Evolutionary conservation across 2,329 filamentous ascomycete species (phyloP).

Genomic region (Furcasterigmium sp.): DNA sequence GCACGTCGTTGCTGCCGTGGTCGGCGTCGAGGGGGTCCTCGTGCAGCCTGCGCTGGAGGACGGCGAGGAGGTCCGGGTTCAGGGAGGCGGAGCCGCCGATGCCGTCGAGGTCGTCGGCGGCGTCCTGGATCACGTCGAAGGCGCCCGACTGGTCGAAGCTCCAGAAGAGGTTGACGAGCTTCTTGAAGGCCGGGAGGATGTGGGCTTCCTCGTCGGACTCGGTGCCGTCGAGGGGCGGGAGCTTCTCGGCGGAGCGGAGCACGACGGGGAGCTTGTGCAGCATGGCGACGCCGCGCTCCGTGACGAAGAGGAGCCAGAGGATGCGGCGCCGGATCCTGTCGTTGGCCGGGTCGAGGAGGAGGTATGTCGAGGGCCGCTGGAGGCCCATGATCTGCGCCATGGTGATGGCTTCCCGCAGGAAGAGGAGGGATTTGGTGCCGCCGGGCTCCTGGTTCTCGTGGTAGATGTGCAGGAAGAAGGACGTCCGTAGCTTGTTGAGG

Average conservation of each 20-base stretch:
- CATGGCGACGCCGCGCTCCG: constrained; percentile 43
- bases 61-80: constrained; percentile 24
- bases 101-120: constrained; percentile 23
- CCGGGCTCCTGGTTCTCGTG: constrained; percentile 43
- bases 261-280: constrained; percentile 43
- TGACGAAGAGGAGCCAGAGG: constrained; percentile 31
- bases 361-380: constrained; percentile 36
- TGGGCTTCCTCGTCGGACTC: constrained; percentile 29
- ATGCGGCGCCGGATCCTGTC: constrained; percentile 37
- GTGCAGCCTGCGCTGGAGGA: constrained; percentile 35
- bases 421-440: constrained; percentile 39
- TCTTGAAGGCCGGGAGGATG: constrained; percentile 42
- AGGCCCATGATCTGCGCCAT: constrained; percentile 43
- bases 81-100: constrained; percentile 13
- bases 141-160: constrained; percentile 43
- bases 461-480: constrained; percentile 47
- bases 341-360: constrained; percentile 25
- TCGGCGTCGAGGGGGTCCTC: constrained; percentile 27
- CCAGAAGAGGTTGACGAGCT: constrained; percentile 43
- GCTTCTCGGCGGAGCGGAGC: constrained; percentile 31
- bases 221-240: constrained; percentile 25
- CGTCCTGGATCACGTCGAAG: constrained; percentile 38
- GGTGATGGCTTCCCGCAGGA: constrained; percentile 45
- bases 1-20: constrained; percentile 37
- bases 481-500: constrained; percentile 36